Percentiles rank a stretch among this genome's conserved stretches.
Evolutionary conservation across 345 rosid species (phyloP).

Genomic region (Psidium friedrichsthalianum): DNA sequence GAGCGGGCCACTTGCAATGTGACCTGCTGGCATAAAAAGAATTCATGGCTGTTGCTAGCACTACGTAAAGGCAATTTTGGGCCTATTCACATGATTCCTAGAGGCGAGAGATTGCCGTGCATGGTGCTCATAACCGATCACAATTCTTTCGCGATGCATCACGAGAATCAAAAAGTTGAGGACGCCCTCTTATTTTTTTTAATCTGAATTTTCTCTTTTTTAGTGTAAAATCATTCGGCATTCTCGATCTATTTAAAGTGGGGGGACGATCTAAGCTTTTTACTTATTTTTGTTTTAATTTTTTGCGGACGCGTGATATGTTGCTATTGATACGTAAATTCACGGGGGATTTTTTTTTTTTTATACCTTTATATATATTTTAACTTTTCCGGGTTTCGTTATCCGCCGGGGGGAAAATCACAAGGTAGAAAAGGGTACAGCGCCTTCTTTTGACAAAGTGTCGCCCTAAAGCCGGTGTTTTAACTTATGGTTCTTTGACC

Average conservation of each 20-base stretch:
- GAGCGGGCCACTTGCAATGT: background rate
- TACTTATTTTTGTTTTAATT: accelerated
- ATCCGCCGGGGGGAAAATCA: background rate
- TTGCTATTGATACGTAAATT: accelerated
- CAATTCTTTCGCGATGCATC: background rate
- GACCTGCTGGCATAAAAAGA: background rate
- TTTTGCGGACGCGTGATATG: background rate
- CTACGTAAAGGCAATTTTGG: background rate
- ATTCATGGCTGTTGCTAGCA: background rate
- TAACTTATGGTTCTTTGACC: background rate
- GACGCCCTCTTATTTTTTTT: background rate
- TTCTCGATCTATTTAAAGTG: background rate
- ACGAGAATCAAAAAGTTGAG: background rate
- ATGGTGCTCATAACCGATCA: too few species aligned
- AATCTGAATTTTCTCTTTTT: background rate
- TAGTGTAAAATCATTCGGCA: background rate
- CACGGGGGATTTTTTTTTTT: background rate
- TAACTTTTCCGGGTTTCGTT: background rate
- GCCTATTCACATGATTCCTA: background rate
- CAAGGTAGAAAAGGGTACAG: background rate
- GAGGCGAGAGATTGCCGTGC: background rate
- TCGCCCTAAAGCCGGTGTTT: background rate
- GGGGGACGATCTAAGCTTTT: background rate
- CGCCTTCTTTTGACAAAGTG: background rate
- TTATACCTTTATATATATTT: background rate